Conservation (phyloP, 495 filamentous ascomycete species). For the Talaromyces stipitatus region DNA sequence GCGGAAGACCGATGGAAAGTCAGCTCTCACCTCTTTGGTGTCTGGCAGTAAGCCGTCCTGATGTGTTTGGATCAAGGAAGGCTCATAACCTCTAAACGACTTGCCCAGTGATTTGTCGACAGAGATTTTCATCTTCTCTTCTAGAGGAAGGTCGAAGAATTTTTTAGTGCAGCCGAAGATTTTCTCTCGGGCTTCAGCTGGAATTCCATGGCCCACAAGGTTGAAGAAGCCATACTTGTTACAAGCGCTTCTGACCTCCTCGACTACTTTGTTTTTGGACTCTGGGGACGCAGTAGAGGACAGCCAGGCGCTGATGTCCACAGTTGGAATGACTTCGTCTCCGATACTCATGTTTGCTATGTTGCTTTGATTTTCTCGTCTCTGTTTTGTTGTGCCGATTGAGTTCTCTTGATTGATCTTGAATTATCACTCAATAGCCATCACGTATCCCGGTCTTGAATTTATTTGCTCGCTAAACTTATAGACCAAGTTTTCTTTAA, state of each 20-base stretch:
- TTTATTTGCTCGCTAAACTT: too few species aligned
- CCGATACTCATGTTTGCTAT: too few species aligned
- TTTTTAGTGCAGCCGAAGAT: slow-evolving; percentile 30
- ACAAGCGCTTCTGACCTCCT: background rate
- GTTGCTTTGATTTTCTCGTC: too few species aligned
- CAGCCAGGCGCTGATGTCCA: background rate
- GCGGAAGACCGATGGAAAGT: too few species aligned
- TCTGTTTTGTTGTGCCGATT: too few species aligned
- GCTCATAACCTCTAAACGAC: slow-evolving; percentile 43
- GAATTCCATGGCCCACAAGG: slow-evolving; percentile 37
- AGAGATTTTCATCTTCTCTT: slow-evolving; percentile 39
- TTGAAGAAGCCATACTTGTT: slow-evolving; percentile 39
- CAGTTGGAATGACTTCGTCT: background rate
- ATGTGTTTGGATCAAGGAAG: slow-evolving; percentile 39
- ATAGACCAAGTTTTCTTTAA: too few species aligned
- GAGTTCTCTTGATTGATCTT: too few species aligned
- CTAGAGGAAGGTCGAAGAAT: slow-evolving; percentile 44
- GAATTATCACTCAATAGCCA: too few species aligned
- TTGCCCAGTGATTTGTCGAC: slow-evolving; percentile 15
- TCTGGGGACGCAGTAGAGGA: background rate
- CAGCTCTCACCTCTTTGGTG: slow-evolving; percentile 29
- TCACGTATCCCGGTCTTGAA: too few species aligned
- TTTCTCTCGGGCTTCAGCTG: slow-evolving; percentile 17
- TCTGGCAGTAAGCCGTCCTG: slow-evolving; percentile 38
- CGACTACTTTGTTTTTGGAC: background rate